Evolutionary conservation across 1,284 basidiomycete genomes (phyloP).

Genomic region (Puccinia coronata): DNA sequence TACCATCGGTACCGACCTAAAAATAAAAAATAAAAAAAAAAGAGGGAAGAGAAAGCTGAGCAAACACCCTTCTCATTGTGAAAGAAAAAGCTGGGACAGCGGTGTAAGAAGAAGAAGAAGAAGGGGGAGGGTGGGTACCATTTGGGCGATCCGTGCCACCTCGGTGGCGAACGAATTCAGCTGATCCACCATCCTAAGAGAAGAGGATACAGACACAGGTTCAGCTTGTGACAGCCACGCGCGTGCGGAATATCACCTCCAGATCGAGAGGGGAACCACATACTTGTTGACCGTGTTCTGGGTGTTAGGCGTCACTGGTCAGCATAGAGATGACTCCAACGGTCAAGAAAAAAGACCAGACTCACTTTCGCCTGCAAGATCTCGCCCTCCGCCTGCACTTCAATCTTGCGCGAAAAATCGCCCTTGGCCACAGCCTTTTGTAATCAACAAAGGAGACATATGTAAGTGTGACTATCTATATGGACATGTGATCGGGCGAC

Average conservation of each 20-base stretch:
- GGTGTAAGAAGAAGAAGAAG: slow-evolving; percentile 48
- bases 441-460: not conserved
- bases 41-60: not conserved
- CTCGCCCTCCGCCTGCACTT: slow-evolving; percentile 59
- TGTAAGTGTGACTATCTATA: not conserved
- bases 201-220: not conserved
- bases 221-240: no score
- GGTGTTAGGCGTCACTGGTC: not conserved
- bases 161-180: slow-evolving; percentile 59
- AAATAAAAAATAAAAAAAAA: no score
- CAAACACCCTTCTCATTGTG: not conserved
- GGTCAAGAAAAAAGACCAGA: not conserved
- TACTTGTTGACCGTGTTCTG: slow-evolving; percentile 48
- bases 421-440: slow-evolving; percentile 58
- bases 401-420: slow-evolving; percentile 59
- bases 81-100: no score
- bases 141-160: slow-evolving; percentile 56
- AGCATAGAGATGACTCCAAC: not conserved
- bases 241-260: no score
- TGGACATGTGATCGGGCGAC: not conserved
- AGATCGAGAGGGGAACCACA: not conserved
- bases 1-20: slow-evolving; percentile 59
- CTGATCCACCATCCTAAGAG: slow-evolving; percentile 59
- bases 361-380: slow-evolving; percentile 52
- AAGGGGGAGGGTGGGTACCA: slow-evolving; percentile 51